phyloP scores from a whole-genome alignment of 352 stramenopile genomes.

The Pythium dissimile region DNA sequence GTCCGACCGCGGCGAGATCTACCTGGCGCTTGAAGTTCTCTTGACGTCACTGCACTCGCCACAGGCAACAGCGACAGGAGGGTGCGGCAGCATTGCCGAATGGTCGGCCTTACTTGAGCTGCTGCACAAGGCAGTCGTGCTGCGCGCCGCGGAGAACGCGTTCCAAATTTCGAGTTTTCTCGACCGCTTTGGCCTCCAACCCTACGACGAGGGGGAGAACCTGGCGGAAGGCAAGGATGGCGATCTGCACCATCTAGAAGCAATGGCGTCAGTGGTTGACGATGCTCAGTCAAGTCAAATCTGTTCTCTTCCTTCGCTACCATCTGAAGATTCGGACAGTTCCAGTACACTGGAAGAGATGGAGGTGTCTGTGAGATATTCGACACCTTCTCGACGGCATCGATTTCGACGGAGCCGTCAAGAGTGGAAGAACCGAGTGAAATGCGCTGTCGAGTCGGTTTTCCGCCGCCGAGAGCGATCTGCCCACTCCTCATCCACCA shows the following conservation, averaged over 20 bases:
- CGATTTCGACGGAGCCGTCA: neutral
- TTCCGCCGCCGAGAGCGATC: neutral
- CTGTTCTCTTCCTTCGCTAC: neutral
- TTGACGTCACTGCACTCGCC: neutral
- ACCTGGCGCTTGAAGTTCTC: slow-evolving; percentile 2
- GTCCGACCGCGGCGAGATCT: slow-evolving; percentile 3
- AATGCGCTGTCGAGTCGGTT: neutral
- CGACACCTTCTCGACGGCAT: neutral
- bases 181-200: slow-evolving; percentile 1
- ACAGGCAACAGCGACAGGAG: neutral
- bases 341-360: neutral
- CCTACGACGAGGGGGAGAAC: slow-evolving; percentile 1
- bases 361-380: neutral
- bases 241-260: too few relatives aligned
- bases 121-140: slow-evolving; percentile 1
- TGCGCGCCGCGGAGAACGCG: slow-evolving; percentile 6
- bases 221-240: too few relatives aligned
- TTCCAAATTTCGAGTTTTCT: slow-evolving; percentile 14
- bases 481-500: too few relatives aligned
- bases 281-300: too few relatives aligned
- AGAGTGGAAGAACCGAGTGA: neutral
- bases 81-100: neutral
- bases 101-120: slow-evolving; percentile 6
- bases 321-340: neutral
- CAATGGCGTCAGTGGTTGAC: too few relatives aligned